A percentile compares a stretch with the other conserved stretches of the same genome.
phyloP scores from a whole-genome alignment of 352 stramenopile genomes.

The Phytopythium delawarense region DNA sequence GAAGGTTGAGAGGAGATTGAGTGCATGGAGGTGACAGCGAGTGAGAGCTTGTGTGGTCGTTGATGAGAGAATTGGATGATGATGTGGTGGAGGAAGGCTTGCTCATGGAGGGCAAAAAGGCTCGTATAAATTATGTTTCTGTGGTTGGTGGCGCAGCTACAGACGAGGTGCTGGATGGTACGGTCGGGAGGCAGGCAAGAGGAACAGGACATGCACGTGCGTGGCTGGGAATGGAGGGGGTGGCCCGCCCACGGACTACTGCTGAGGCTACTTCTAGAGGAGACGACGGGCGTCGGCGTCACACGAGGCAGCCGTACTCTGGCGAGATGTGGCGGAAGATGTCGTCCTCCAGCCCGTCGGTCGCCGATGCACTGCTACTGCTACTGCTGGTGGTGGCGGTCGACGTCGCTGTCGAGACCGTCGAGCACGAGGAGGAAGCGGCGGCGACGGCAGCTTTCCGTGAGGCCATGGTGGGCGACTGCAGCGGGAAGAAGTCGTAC shows the following conservation, averaged over 20 bases:
- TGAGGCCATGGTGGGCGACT: slow-evolving; percentile 42
- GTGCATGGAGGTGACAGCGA: too few species aligned
- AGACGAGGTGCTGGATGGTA: slow-evolving; percentile 3
- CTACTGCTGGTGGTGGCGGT: slow-evolving; percentile 8
- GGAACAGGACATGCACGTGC: slow-evolving; percentile 1
- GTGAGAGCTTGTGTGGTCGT: neutral
- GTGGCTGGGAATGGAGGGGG: neutral
- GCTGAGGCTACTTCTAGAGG: neutral
- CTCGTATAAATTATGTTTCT: slow-evolving; percentile 6
- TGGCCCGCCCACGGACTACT: neutral
- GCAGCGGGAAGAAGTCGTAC: slow-evolving; percentile 48
- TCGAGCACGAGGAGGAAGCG: neutral
- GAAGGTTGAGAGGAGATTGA: too few species aligned
- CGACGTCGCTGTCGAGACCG: slow-evolving; percentile 8
- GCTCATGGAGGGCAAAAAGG: neutral
- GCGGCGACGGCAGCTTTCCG: slow-evolving; percentile 17
- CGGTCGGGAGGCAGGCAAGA: neutral
- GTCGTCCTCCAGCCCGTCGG: slow-evolving; percentile 51
- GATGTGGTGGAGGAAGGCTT: neutral
- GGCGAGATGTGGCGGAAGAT: slow-evolving; percentile 84
- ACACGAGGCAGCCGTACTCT: slow-evolving; percentile 80
- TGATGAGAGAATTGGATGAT: neutral
- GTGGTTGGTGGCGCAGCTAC: slow-evolving; percentile 1
- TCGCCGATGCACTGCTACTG: slow-evolving; percentile 10
- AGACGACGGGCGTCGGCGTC: slow-evolving; percentile 7